These are phyloP conservation scores for Coleophoma eucalyptorum DNA, from an alignment of 2,329 filamentous ascomycete species.

Conservation along the genomic window DNA sequence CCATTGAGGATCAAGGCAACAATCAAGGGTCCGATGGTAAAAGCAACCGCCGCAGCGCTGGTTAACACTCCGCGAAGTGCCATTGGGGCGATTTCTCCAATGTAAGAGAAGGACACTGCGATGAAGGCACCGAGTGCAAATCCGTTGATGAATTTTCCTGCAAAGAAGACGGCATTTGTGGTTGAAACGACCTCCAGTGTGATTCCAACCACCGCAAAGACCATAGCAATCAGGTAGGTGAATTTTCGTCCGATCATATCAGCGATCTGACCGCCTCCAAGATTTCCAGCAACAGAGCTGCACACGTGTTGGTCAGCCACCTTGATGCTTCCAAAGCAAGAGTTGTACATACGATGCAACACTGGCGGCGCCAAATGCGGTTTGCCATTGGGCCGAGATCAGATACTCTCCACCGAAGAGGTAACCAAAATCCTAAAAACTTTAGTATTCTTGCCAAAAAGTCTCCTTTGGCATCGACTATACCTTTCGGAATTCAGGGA, in stretches of 20 bases:
- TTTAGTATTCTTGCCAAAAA: too few species aligned
- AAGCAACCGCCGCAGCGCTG: background rate
- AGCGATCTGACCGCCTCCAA: constrained; percentile 30
- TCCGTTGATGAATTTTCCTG: constrained; percentile 39
- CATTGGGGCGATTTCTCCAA: background rate
- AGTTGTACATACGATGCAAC: constrained; percentile 12
- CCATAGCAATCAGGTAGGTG: constrained; percentile 30
- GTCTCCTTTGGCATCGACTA: too few species aligned
- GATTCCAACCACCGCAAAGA: constrained; percentile 30
- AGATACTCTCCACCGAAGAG: constrained; percentile 32
- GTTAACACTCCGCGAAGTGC: background rate
- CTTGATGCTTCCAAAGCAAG: too few species aligned
- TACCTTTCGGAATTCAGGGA: constrained; percentile 35
- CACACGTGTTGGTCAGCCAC: too few species aligned
- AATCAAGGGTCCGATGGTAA: constrained; percentile 26
- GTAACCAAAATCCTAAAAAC: constrained; percentile 32
- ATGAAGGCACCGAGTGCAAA: constrained; percentile 41
- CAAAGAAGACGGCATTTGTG: constrained; percentile 34
- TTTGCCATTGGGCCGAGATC: constrained; percentile 38
- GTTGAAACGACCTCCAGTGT: constrained; percentile 26
- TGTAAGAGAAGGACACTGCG: constrained; percentile 31
- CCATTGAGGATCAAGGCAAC: constrained; percentile 25
- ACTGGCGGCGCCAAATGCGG: constrained; percentile 37
- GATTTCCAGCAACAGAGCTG: constrained; percentile 23
- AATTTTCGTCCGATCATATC: constrained; percentile 31